Percentiles rank a stretch among this genome's conserved stretches.
phyloP scores from a whole-genome alignment of 108 stramenopile species.

The Thalassiosira profunda region DNA sequence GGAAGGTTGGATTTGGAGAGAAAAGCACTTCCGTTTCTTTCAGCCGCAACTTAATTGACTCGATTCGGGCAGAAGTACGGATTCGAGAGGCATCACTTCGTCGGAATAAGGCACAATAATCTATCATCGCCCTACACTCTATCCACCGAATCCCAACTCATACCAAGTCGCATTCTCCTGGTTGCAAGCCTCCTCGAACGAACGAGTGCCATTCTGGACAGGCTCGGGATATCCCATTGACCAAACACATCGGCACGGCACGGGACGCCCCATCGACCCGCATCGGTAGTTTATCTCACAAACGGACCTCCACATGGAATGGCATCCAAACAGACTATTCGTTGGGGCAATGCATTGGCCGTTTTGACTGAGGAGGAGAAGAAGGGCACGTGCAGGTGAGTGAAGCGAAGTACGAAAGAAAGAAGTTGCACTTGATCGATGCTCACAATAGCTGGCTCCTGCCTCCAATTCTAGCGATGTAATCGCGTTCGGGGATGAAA shows the following conservation, averaged over 20 bases:
- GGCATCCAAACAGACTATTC: conserved; percentile 54
- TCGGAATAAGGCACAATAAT: too few species aligned
- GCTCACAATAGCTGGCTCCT: conserved; percentile 4
- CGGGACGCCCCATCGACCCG: conserved; percentile 40
- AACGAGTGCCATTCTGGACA: conserved; percentile 28
- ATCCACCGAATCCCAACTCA: too few species aligned
- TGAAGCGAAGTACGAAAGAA: too few species aligned
- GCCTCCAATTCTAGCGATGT: conserved; percentile 76
- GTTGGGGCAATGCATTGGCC: conserved; percentile 43
- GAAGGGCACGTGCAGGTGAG: too few species aligned
- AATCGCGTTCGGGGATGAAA: conserved; percentile 82
- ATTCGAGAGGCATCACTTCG: too few species aligned
- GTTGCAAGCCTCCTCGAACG: conserved; percentile 39
- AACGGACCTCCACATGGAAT: conserved; percentile 51
- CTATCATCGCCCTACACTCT: too few species aligned
- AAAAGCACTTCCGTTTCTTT: not conserved
- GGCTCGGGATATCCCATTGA: conserved; percentile 53
- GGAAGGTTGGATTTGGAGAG: not conserved
- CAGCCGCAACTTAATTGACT: not conserved
- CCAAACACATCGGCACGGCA: conserved; percentile 31
- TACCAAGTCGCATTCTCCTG: conserved; percentile 31
- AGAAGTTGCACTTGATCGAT: not conserved
- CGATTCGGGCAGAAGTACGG: not conserved
- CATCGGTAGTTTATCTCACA: conserved; percentile 53
- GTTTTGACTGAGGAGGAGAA: conserved; percentile 34